phyloP scores from a whole-genome alignment of 768 basidiomycete species.

The Hypsizygus marmoreus region DNA sequence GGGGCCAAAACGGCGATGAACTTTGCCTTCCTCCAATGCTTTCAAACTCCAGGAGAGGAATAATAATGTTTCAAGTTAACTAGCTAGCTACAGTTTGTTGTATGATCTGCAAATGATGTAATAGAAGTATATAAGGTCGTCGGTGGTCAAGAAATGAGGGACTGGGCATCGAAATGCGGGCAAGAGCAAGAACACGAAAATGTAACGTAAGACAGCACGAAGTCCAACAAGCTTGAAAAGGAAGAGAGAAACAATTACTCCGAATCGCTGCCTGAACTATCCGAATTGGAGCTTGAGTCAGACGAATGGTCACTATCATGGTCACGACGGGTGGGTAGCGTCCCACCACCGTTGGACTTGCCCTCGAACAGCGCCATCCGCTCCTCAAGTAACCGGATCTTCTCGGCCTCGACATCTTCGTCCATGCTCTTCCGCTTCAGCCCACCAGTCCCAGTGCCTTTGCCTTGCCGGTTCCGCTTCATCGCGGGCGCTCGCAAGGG shows the following conservation, averaged over 20 bases:
- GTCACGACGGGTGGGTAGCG: conserved; percentile 38
- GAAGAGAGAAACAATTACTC: conserved; percentile 51
- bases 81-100: conserved; percentile 52
- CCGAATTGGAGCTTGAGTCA: conserved; percentile 76
- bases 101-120: conserved; percentile 40
- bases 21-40: neutral
- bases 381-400: conserved; percentile 89
- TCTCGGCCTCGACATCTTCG: conserved; percentile 93
- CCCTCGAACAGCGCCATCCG: conserved; percentile 84
- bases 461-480: conserved; percentile 65
- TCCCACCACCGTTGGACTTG: conserved; percentile 39
- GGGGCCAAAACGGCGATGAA: conserved; percentile 28
- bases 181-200: conserved; percentile 12
- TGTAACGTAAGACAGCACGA: conserved; percentile 11
- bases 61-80: conserved; percentile 27
- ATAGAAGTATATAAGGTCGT: conserved; percentile 36
- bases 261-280: conserved; percentile 83
- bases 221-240: conserved; percentile 18
- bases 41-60: conserved; percentile 1
- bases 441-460: conserved; percentile 87
- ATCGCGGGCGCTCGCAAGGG: conserved; percentile 69
- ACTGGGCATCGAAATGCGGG: conserved; percentile 8
- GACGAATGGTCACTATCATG: conserved; percentile 76
- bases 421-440: conserved; percentile 96
- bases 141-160: conserved; percentile 13